These are phyloP conservation scores for Schizosaccharomyces octosporus DNA, from an alignment of 805 yeast species.

Conservation along the genomic window DNA sequence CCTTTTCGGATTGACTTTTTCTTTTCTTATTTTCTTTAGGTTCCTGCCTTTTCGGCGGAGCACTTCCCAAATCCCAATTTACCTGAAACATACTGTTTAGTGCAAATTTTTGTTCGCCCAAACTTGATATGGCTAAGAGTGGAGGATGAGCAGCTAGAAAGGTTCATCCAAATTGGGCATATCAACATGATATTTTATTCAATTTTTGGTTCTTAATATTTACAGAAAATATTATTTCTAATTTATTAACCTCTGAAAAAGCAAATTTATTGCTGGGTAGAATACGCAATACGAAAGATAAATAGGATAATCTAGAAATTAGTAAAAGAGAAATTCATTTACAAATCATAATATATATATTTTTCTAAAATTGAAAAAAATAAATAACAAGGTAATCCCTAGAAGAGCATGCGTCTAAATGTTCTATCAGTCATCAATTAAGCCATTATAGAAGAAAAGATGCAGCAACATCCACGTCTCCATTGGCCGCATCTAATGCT, in stretches of 20 bases:
- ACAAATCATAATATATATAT: too few species aligned
- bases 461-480: constrained; percentile 73
- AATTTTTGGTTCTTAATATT: too few species aligned
- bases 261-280: too few species aligned
- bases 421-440: not conserved
- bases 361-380: too few species aligned
- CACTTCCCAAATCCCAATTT: not conserved
- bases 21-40: not conserved
- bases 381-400: too few species aligned
- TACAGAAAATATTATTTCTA: too few species aligned
- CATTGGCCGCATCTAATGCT: constrained; percentile 43
- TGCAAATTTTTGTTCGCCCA: not conserved
- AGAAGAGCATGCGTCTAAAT: too few species aligned
- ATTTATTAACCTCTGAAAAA: too few species aligned
- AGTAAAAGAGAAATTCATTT: too few species aligned
- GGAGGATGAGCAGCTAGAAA: not conserved
- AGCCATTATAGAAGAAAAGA: constrained; percentile 19
- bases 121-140: not conserved
- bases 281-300: too few species aligned
- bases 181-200: too few species aligned
- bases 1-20: not conserved
- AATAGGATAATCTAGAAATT: too few species aligned
- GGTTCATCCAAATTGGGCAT: not conserved
- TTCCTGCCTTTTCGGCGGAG: not conserved
- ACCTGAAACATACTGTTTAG: not conserved